Base-by-base conservation (phyloP, 2,329 filamentous ascomycete genomes). In the Elsinoe batatas region DNA sequence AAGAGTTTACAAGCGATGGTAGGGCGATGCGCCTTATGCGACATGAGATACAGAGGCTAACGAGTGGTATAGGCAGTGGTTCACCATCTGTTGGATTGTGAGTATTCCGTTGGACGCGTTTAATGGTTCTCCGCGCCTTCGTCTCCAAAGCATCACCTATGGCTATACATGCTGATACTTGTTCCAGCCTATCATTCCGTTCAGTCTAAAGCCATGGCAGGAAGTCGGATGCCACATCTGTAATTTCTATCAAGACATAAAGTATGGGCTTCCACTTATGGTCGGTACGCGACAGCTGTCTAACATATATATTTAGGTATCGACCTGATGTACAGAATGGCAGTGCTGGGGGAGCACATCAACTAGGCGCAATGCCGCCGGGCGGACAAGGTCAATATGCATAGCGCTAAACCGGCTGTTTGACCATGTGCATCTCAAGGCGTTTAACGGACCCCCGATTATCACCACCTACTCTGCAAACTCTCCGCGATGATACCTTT, bases 11-110 rank as follows among this genome's bases (percentile, higher is more conserved):
- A 76, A 74, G 65, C 67, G 71, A 61, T 76, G 74, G 73, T 73
- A 66, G 20, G 63, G 57, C 17, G 33, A 33, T 13, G n/a, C 10
- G 36, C 13, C 37, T 26, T 43, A 50, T 30, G 58, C 54, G 51
- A 58, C 22, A 5, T 12, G 15, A 4, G 11, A 15, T 13, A 2
- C 15, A 26, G 11, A 5, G 15, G 17, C 6, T 42, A 26, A 32
- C 53, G 5, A 57, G 4, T 15, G 26, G 11, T 51, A 55, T 22
- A 71, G 70, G 71, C 67, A 75, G 40, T 89, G 85, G 83, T 90
- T 90, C 65, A 90, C 87, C 4, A 83, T 90, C 65, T 90, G 86
- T 75, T 89, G 87, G 70, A 71, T 89, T 54, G 81, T 83, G 70
- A 42, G 61, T 59, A 33, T 36, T 30, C 51, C 3, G 5, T 15